Conservation (phyloP, 306 rosid species). For the Aeschynomene evenia region DNA sequence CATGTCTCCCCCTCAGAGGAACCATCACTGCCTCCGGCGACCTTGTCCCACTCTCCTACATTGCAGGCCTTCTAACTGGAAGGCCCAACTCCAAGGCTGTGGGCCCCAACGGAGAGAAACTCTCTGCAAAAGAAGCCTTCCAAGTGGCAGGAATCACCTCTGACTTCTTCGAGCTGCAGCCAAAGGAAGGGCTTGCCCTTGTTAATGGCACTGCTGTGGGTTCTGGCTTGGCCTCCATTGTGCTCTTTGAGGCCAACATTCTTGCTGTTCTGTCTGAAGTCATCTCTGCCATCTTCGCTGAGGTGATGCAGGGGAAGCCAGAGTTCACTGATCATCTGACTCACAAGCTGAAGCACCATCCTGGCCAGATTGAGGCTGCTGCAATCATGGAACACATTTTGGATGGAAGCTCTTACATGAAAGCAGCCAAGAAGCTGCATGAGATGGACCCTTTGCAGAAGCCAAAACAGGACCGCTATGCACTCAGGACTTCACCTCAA, state of each 20-base stretch:
- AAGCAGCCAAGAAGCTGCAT: constrained; percentile 67
- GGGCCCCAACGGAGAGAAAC: constrained; percentile 60
- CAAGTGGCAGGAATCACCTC: constrained; percentile 50
- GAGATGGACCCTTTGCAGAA: constrained; percentile 79
- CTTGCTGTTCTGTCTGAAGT: constrained; percentile 63
- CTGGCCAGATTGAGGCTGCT: constrained; percentile 94
- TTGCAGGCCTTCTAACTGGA: constrained; percentile 77
- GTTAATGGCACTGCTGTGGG: constrained; percentile 94
- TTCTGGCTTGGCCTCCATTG: constrained; percentile 77
- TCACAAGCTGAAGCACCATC: constrained; percentile 86
- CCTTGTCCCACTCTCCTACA: constrained; percentile 85
- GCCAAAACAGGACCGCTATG: constrained; percentile 87
- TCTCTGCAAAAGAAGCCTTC: constrained; percentile 64
- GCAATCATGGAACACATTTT: constrained; percentile 93
- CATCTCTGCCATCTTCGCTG: constrained; percentile 72
- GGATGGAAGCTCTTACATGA: constrained; percentile 83
- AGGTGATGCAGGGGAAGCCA: constrained; percentile 92
- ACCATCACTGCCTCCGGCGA: constrained; percentile 87
- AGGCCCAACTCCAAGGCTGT: constrained; percentile 67
- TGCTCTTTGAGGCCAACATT: constrained; percentile 74
- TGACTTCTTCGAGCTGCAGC: constrained; percentile 78
- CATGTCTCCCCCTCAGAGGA: constrained; percentile 84
- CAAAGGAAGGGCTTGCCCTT: constrained; percentile 90
- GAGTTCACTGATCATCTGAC: constrained; percentile 90
- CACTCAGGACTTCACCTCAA: constrained; percentile 86